Evolutionary conservation across 1,284 basidiomycete species (phyloP).

Genomic region (Fomes fomentarius): DNA sequence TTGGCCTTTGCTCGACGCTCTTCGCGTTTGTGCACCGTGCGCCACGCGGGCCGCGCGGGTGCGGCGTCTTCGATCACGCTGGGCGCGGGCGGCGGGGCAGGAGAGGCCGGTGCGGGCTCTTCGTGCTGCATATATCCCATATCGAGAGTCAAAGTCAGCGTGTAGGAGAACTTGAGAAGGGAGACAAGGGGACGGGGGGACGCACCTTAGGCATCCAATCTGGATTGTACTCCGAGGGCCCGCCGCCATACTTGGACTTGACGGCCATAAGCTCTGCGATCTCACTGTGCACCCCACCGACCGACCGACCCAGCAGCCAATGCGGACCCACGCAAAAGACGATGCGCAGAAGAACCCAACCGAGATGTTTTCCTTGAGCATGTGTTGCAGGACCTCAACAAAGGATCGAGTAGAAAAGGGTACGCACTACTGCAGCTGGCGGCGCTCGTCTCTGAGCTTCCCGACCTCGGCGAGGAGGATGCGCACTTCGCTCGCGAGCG

Average conservation of each 20-base stretch:
- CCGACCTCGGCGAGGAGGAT: conserved; percentile 67
- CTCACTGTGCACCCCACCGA: conserved; percentile 56
- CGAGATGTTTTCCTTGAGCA: no score
- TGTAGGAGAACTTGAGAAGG: background rate
- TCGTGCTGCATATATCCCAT: conserved; percentile 19
- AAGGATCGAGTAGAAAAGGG: background rate
- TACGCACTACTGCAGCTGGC: conserved; percentile 69
- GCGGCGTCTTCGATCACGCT: conserved; percentile 39
- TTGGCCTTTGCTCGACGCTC: conserved; percentile 46
- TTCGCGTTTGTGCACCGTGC: conserved; percentile 64
- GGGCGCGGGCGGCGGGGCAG: conserved; percentile 35
- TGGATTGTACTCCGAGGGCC: conserved; percentile 68
- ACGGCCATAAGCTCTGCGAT: conserved; percentile 77
- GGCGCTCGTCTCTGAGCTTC: conserved; percentile 72
- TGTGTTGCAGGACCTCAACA: no score
- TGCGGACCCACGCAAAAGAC: no score
- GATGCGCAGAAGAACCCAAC: no score
- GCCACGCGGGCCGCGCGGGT: conserved; percentile 71
- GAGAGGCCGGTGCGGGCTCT: conserved; percentile 20
- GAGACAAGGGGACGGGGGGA: background rate
- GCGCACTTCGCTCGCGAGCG: conserved; percentile 40
- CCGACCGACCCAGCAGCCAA: no score
- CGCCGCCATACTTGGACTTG: conserved; percentile 73
- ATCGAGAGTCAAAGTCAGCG: background rate
- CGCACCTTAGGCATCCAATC: conserved; percentile 63